Evolutionary conservation across 2,329 filamentous ascomycete species (phyloP), one percentile per base, ranked within the genome.

Genomic region (Xylariaceae sp.): DNA sequence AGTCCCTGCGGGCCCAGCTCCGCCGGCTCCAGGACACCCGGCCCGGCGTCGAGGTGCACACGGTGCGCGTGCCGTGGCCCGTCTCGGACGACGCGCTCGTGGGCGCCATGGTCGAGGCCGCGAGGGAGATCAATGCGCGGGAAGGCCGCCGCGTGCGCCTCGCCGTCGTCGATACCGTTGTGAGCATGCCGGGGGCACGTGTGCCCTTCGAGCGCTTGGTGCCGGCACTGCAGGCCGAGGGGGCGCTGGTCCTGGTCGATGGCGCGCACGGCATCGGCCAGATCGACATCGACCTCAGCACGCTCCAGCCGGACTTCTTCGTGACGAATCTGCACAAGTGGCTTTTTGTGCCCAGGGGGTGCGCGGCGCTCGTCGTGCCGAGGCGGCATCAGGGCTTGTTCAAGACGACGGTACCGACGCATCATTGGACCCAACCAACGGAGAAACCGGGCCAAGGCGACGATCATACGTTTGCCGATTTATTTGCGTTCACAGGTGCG

Each of bases 301-400:
- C 65, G n/a, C 70, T 89, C 18, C 74, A 83, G 40, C 80, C 86
- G 0, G 87, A 90, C 68, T 90, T 89, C 73, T 83, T 88, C 63
- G 80, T 88, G 14, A 83, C 77, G 48, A 90, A 90, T 65, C 81
- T 82, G 60, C 84, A 89, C 70, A 89, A 89, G 63, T 90, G 87
- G 88, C 78, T 90, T 7, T 85, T 81, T 63, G 80, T 82, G 18
- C 88, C 88, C 4, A 81, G 88, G 46, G 84, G 82, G 49, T 85
- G 82, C 64, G 86, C 86, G 0, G 73, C 88, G 7, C 79, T 90
- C 63, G 82, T 88, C 67, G 84, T 89, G 2, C 81, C 85, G 0
- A 62, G 75, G 7, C 76, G 80, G 12, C 83, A 87, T 66, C 87
- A 89, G 65, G 73, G 76, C 45, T 71, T 89, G 37, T 82, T 90